phyloP scores from a whole-genome alignment of 2,329 filamentous ascomycete genomes.

The Phaeophleospora eucalypticola region DNA sequence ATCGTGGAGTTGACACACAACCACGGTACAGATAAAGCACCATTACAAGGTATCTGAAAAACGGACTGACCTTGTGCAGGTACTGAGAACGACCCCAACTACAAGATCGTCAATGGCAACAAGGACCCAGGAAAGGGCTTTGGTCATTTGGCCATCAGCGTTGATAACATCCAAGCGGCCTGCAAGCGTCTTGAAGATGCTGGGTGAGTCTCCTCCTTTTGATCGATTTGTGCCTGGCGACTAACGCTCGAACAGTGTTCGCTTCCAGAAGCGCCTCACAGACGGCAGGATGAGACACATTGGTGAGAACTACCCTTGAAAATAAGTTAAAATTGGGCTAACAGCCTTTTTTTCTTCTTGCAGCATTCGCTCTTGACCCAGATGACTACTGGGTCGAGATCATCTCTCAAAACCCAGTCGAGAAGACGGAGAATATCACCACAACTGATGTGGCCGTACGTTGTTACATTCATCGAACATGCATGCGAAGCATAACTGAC shows the following conservation, averaged over 20 bases:
- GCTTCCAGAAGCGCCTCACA: constrained; percentile 89
- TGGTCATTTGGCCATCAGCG: constrained; percentile 75
- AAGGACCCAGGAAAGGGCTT: constrained; percentile 78
- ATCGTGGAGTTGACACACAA: constrained; percentile 81
- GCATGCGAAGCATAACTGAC: too few relatives aligned
- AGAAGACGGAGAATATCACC: constrained; percentile 67
- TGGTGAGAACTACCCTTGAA: constrained; percentile 48
- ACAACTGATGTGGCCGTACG: constrained; percentile 68
- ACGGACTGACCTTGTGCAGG: too few relatives aligned
- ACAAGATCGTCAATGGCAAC: constrained; percentile 83
- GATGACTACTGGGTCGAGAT: constrained; percentile 64
- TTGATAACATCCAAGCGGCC: constrained; percentile 71
- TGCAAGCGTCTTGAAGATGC: constrained; percentile 86
- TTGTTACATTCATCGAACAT: too few relatives aligned
- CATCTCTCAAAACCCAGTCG: constrained; percentile 66
- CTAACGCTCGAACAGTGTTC: too few relatives aligned
- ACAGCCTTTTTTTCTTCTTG: neutral
- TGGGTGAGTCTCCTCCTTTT: too few relatives aligned
- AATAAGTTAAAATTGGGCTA: too few relatives aligned
- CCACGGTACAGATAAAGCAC: constrained; percentile 85
- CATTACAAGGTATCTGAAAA: too few relatives aligned
- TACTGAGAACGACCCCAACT: constrained; percentile 78
- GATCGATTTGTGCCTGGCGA: too few relatives aligned
- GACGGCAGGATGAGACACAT: constrained; percentile 86
- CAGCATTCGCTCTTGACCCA: constrained; percentile 13